Base-by-base conservation (phyloP, 768 basidiomycete species). In the Crepidotus variabilis region DNA sequence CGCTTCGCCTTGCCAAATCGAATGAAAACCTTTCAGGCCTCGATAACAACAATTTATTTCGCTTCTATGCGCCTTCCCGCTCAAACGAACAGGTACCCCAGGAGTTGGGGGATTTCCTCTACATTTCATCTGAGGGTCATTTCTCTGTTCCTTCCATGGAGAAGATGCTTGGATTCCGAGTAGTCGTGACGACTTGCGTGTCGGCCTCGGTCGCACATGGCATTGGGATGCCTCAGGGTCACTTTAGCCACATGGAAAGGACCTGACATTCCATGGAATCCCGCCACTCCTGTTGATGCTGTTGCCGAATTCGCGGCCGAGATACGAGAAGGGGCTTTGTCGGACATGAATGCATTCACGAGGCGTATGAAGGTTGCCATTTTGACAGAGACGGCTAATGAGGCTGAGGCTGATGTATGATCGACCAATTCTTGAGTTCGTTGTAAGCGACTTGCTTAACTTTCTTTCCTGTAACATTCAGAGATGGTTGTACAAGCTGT, bases 241-340 rank as follows among this genome's bases (percentile, higher is more conserved):
- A 84, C 63, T 87, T 81, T 60, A 78, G 67, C 1, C 81, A 86
- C 58, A 80, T 87, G 84, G 81, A 73, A 65, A 28, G 84, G 84
- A 6, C 71, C 72, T 5, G 66, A 69, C 6, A 78, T 81, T 34
- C 63, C 73, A 6, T 86, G 84, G 83, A 76, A 85, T 59, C 75
- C 80, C 0, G 56, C 57, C 0, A 73, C 67, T 4, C 62, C 72
- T 6, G 71, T 77, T 0, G 61, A 71, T 18, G 69, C 69, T 51
- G 65, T 63, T 11, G 80, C 72, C 3, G 72, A 69, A 6, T 82
- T 82, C 52, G 80, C 76, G 50, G 57, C 59, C 22, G 65, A 53
- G 11, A 51, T 73, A 9, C 70, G 74, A 23, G 60, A 66, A 6
- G 62, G 57, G 11, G 78, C 70, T 0, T 51, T 65, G 45, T 52